Base-by-base conservation (phyloP, 2,329 filamentous ascomycete species). In the Scedosporium aurantiacum region DNA sequence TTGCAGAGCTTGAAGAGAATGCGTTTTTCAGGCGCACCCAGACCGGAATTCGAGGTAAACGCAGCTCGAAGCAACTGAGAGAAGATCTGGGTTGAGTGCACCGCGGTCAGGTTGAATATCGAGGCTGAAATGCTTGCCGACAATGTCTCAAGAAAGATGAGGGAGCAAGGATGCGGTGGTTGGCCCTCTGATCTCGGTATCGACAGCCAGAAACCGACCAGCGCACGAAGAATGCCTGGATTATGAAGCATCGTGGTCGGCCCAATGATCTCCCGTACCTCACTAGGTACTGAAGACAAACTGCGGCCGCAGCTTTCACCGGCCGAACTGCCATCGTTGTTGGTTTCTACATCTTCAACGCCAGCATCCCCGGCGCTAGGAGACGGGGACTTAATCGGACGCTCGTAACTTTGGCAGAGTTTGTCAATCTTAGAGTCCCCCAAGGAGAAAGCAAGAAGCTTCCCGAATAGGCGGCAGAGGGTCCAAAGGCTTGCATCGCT, bases 371-470 rank as follows among this genome's bases (percentile, higher is more conserved):
- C 45, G 3, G 47, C 25, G 12, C 41, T 23, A 5, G 7, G 50
- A 2, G 28, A n/a, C 14, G 7, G 8, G 25, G 23, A 23, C 8
- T 45, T 16, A 23, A 5, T 23, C 4, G 55, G 14, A 47, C 37
- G 23, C 21, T 52, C 75, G 52, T 79, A 73, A 12, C 78, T 76
- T 63, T 82, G 78, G 70, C 90, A 94, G 57, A 94, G 78, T 61
- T 82, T 77, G 60, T 88, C 84, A 63, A 93, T 78, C 54, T 85
- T 82, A 69, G 91, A 85, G 70, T 96, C 88, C 61, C 91, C 88
- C 58, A 96, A 74, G 1, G 88, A 86, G 74, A 95, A 93, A 4
- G 89, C 84, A 58, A 96, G 79, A 7, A 97, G 81, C 67, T 88
- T 87, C 28, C 91, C 91, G 73, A 95, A 95, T 3, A 95, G 79